Conservation (phyloP, 1,284 basidiomycete genomes). For the Heterobasidion occidentale region DNA sequence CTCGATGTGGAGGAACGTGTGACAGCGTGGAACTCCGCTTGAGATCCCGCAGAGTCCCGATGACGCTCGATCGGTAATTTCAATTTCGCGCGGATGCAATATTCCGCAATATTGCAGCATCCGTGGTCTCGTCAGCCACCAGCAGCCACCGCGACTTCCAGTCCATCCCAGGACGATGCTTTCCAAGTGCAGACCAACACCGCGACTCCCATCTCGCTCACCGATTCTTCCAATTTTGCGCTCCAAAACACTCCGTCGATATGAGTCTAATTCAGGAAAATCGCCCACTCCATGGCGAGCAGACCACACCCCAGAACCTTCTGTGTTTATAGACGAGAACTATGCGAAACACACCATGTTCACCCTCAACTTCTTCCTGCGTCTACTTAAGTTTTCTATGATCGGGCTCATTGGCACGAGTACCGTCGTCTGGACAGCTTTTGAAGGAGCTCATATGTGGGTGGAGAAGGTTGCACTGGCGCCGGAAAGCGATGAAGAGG, state of each 20-base stretch:
- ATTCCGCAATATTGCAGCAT: too few relatives aligned
- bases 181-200: not conserved
- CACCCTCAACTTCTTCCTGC: slow-evolving; percentile 28
- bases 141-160: too few relatives aligned
- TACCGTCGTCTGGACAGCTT: slow-evolving; percentile 32
- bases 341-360: slow-evolving; percentile 26
- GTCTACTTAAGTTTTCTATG: slow-evolving; percentile 31
- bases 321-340: slow-evolving; percentile 24
- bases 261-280: slow-evolving; percentile 1
- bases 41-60: too few relatives aligned
- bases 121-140: too few relatives aligned
- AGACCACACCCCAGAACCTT: slow-evolving; percentile 1
- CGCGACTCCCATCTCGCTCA: not conserved
- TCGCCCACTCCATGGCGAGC: slow-evolving; percentile 6
- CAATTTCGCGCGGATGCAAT: too few relatives aligned
- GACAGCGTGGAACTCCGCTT: too few relatives aligned
- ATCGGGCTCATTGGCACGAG: slow-evolving; percentile 31
- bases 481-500: slow-evolving; percentile 45
- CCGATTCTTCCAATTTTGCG: not conserved
- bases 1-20: too few relatives aligned
- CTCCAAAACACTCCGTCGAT: not conserved
- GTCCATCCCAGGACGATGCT: not conserved
- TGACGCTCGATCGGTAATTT: too few relatives aligned
- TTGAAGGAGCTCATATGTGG: slow-evolving; percentile 61
- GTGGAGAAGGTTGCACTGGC: slow-evolving; percentile 59